Conservation (phyloP, 805 yeast species). For the Metschnikowia reukaufii region DNA sequence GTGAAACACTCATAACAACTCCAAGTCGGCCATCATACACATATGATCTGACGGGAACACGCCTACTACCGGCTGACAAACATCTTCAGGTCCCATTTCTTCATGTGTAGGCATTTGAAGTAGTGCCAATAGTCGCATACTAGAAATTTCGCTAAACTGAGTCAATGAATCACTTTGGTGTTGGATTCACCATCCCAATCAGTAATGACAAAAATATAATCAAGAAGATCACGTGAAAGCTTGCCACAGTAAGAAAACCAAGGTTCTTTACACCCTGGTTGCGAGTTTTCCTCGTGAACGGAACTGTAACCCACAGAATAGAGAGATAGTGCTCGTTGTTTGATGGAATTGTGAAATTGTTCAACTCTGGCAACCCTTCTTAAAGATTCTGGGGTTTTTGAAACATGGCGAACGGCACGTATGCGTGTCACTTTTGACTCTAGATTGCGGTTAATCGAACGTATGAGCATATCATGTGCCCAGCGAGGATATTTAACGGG, state of each 20-base stretch:
- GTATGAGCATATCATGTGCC: conserved; percentile 1
- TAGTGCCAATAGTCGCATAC: conserved; percentile 1
- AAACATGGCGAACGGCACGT: not conserved
- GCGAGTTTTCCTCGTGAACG: not conserved
- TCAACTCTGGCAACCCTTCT: not conserved
- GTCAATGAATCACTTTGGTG: not conserved
- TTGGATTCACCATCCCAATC: conserved; percentile 6
- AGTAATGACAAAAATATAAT: conserved; percentile 7
- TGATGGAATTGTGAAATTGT: conserved; percentile 4
- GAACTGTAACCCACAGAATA: conserved; percentile 4
- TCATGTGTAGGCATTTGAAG: not conserved
- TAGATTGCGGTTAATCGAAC: not conserved
- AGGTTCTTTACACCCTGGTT: conserved; percentile 4
- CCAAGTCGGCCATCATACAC: conserved; percentile 3
- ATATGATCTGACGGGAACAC: conserved; percentile 1
- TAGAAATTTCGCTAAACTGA: not conserved
- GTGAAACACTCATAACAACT: not conserved
- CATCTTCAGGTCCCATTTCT: not conserved
- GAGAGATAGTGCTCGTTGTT: conserved; percentile 1
- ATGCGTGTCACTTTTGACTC: not conserved
- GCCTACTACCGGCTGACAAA: not conserved
- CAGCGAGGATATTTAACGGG: conserved; percentile 4
- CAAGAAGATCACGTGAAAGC: conserved; percentile 1
- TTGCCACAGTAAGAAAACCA: conserved; percentile 6
- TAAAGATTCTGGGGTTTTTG: conserved; percentile 2